Evolutionary conservation across 129 eudicot genomes (phyloP), one percentile per base, ranked within the genome.

Genomic region (Logfia minima): DNA sequence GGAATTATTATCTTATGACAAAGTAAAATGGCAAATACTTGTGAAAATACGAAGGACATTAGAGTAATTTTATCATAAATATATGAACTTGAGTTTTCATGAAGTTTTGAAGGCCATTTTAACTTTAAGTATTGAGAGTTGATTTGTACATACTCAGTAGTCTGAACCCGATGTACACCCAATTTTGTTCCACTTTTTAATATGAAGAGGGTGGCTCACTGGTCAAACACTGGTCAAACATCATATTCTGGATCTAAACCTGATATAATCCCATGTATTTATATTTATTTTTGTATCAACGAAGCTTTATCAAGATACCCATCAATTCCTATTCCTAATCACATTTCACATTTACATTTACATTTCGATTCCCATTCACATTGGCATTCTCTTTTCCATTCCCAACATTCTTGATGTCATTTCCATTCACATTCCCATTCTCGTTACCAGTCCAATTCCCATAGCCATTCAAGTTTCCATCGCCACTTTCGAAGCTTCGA

Each of bases 161-260:
- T 39, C 48, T 39, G 2, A 4, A 41, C 3, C 8, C 2, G 48
- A 8, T 37, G 6, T 7, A 37, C 45, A 37, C 0, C 45, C 45
- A 37, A 6, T 37, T 37, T 5, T 37, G 45, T 37, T 37, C 6
- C 6, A 37, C 45, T 7, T 37, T 1, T 37, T 37, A 37, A 24
- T 24, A 0, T 24, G 7, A 21, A 43, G 48, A 62, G 83, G 84
- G 65, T 77, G 85, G 80, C 69, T 64, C 81, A 65, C 22, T 80
- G 31, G 78, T 24, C 84, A 80, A 75, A 80, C 81, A 65, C 22
- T 80, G 31, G 78, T 24, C 84, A 80, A 75, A 80, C 83, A 74
- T 61, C 75, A 82, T 75, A 55, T 72, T 66, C 35, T 71, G 81
- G 81, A 75, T 75, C 75, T 74, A 79, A 21, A 63, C 65, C 71